A percentile compares a stretch with the other conserved stretches of the same genome.
Conservation (phyloP, 495 filamentous ascomycete species). For the Hypoxylon fragiforme region DNA sequence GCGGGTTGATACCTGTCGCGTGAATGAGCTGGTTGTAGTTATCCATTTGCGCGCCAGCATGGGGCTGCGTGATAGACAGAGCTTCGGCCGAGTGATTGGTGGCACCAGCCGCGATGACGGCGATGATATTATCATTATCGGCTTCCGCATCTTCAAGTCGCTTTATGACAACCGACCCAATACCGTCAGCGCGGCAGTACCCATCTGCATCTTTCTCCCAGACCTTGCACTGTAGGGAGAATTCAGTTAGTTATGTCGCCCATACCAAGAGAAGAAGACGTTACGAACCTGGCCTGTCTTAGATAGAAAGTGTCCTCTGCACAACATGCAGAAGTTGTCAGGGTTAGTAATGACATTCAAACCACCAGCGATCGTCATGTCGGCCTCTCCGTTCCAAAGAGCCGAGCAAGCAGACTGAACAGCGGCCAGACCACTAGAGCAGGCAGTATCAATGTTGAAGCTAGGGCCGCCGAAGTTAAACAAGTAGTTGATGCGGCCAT, state of each 20-base stretch:
- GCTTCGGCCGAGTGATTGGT: slow-evolving; percentile 53
- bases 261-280: background rate
- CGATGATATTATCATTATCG: slow-evolving; percentile 52
- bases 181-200: slow-evolving; percentile 64
- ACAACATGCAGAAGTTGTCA: background rate
- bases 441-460: background rate
- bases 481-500: slow-evolving; percentile 47
- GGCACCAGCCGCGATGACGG: slow-evolving; percentile 51
- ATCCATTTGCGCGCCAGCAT: slow-evolving; percentile 46
- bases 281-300: slow-evolving; percentile 1
- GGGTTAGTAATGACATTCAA: slow-evolving; percentile 1
- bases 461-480: background rate
- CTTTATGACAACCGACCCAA: slow-evolving; percentile 56
- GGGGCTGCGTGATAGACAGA: slow-evolving; percentile 51
- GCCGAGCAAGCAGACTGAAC: background rate
- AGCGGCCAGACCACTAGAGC: background rate
- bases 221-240: slow-evolving; percentile 10
- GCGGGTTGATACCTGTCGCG: slow-evolving; percentile 43
- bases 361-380: background rate
- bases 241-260: background rate
- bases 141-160: slow-evolving; percentile 45
- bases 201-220: slow-evolving; percentile 50
- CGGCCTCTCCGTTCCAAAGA: background rate
- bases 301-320: background rate
- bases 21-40: slow-evolving; percentile 46